These are phyloP conservation scores for Cystofilobasidium ferigula DNA, from an alignment of 768 basidiomycete species.

Conservation along the genomic window DNA sequence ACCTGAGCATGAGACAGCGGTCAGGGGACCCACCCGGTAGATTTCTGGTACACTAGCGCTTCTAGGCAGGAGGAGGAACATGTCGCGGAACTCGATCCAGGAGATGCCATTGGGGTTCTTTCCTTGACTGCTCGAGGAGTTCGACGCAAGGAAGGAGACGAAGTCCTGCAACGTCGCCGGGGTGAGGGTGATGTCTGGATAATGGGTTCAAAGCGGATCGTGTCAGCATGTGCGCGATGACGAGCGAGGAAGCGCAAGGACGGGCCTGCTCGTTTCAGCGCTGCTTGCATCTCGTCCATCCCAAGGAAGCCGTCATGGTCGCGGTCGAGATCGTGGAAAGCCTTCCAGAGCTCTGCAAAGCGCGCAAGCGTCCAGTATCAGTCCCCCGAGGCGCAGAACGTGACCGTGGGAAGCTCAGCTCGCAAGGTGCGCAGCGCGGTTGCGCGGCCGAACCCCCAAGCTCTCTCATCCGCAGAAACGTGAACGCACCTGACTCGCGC, in stretches of 20 bases:
- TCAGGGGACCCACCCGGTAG: slow-evolving; percentile 42
- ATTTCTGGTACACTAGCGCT: slow-evolving; percentile 73
- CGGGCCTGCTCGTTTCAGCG: slow-evolving; percentile 25
- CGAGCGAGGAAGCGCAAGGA: background rate
- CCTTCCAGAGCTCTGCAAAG: slow-evolving; percentile 14
- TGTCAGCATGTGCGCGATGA: background rate
- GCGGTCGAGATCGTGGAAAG: slow-evolving; percentile 12
- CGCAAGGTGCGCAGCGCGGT: too few species aligned
- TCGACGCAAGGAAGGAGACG: slow-evolving; percentile 3
- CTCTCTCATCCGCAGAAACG: background rate
- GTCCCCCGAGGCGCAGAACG: too few species aligned
- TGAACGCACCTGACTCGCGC: slow-evolving; percentile 19
- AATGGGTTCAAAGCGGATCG: background rate
- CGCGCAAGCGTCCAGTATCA: background rate
- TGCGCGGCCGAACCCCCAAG: background rate
- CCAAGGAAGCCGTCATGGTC: slow-evolving; percentile 5
- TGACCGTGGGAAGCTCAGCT: too few species aligned
- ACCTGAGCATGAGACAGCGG: slow-evolving; percentile 59
- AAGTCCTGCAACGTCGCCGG: slow-evolving; percentile 56
- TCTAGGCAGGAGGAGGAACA: slow-evolving; percentile 73
- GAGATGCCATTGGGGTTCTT: slow-evolving; percentile 45
- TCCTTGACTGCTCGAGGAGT: background rate
- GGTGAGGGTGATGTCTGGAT: slow-evolving; percentile 59
- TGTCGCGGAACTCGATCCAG: slow-evolving; percentile 81
- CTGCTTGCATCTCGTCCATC: slow-evolving; percentile 7